Percentiles rank a stretch among this genome's conserved stretches.
Conservation (phyloP, 306 rosid species). For the Bauhinia variegata region DNA sequence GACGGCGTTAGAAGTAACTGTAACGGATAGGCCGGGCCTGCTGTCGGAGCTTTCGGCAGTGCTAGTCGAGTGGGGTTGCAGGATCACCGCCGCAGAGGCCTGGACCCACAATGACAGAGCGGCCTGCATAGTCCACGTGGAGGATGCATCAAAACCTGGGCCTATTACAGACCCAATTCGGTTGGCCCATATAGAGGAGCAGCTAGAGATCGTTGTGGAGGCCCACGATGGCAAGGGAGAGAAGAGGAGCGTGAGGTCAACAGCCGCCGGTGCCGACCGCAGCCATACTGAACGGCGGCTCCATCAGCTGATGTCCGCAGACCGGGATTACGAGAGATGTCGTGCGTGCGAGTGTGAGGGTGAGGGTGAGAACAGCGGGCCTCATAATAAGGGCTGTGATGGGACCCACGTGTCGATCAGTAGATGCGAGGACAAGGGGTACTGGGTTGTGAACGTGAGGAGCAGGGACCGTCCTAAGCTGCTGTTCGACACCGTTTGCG, state of each 20-base stretch:
- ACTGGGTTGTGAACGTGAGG: constrained; percentile 65
- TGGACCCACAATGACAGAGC: constrained; percentile 78
- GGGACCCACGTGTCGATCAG: constrained; percentile 68
- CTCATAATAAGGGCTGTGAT: constrained; percentile 64
- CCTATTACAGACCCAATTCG: constrained; percentile 60
- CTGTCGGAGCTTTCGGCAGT: constrained; percentile 77
- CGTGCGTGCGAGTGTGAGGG: constrained; percentile 52
- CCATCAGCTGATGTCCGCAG: constrained; percentile 79
- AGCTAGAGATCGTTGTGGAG: constrained; percentile 61
- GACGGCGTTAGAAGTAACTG: constrained; percentile 73
- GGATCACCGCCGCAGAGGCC: constrained; percentile 55
- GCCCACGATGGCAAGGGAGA: constrained; percentile 60
- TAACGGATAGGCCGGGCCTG: constrained; percentile 70
- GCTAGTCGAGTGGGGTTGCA: constrained; percentile 63
- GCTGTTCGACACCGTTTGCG: constrained; percentile 82
- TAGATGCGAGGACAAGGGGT: constrained; percentile 67
- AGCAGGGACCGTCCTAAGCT: constrained; percentile 81
- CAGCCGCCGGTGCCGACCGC: constrained; percentile 43
- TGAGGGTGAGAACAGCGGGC: constrained; percentile 43
- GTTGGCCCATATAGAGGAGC: constrained; percentile 58
- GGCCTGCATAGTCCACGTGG: constrained; percentile 66
- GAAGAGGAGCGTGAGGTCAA: constrained; percentile 60
- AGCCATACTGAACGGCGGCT: constrained; percentile 80
- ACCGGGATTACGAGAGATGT: constrained; percentile 67
- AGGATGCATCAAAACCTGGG: constrained; percentile 59